Evolutionary conservation across 2,329 filamentous ascomycete species (phyloP), one percentile per base, ranked within the genome.

Genomic region (Ceratocystis smalleyi): DNA sequence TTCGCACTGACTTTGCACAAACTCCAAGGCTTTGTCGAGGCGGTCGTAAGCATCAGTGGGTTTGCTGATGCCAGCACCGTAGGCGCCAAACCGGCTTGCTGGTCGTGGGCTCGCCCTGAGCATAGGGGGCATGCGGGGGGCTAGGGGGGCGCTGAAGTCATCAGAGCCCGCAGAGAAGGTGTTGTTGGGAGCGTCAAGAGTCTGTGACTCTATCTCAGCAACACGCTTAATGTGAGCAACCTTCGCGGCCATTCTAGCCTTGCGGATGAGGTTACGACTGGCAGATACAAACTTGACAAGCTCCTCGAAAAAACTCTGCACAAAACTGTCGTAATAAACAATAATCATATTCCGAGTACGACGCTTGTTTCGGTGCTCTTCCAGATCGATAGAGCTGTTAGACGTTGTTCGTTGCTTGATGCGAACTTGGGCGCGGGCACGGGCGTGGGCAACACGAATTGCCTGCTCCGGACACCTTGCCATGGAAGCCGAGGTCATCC

Each of bases 321-420:
- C 86, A 67, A 89, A 86, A 69, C 87, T 89, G 72, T 96, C 91
- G 72, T 96, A 96, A 74, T 90, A 91, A n/a, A 96, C 88, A 49
- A 94, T 85, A 59, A 92, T 86, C 79, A 89, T 87, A 65, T 81
- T 85, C 68, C 87, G 83, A 2, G 84, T 84, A 64, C 88, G 84
- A 72, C 87, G 87, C 67, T 83, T 82, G 10, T 77, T 73, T 17
- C 47, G 45, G 10, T 8, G 8, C 10, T 73, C 74, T 43, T 81
- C 79, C 45, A 76, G 75, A 5, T 66, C 64, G 43, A 74, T 76
- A 51, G 80, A 83, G 61, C 78, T 69, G 68, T 83, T 74, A 0
- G 81, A 83, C 27, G 79, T 75, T 12, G 79, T 77, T 63, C 79
- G 77, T 62, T 77, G 76, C 59, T 77, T 77, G 69, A 78, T 81